A percentile compares a stretch with the other conserved stretches of the same genome.
These are phyloP conservation scores for Carex cristatella DNA, from an alignment of 176 grass and related monocot genomes.

Conservation along the genomic window DNA sequence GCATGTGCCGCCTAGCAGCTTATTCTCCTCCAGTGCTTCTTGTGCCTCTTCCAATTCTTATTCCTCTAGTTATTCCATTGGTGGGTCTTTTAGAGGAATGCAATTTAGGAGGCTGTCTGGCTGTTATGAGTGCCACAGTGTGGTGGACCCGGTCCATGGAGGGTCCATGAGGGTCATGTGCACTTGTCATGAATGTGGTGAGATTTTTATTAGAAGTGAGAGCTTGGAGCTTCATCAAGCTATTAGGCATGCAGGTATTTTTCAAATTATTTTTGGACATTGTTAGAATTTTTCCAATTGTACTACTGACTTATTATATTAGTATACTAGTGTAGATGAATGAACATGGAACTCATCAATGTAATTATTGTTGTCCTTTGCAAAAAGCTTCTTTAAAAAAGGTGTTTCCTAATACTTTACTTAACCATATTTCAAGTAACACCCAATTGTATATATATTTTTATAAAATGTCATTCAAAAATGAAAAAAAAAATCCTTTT, in stretches of 20 bases:
- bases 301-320: background rate
- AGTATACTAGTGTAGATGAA: background rate
- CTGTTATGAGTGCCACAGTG: conserved; percentile 95
- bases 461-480: background rate
- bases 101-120: conserved; percentile 64
- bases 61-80: conserved; percentile 38
- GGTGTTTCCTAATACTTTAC: background rate
- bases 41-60: conserved; percentile 29
- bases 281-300: background rate
- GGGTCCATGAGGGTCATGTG: conserved; percentile 41
- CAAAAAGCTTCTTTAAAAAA: background rate
- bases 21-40: conserved; percentile 17
- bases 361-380: conserved; percentile 28
- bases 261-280: background rate
- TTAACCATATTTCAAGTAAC: background rate
- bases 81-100: conserved; percentile 58
- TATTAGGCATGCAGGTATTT: conserved; percentile 66
- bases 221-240: conserved; percentile 68
- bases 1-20: background rate
- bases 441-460: background rate
- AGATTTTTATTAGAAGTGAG: conserved; percentile 68
- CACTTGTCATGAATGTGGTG: conserved; percentile 78
- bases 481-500: background rate
- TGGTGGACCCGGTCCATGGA: conserved; percentile 62
- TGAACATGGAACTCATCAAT: conserved; percentile 20